Base-by-base conservation (phyloP, 306 rosid species). In the Malus sieversii region DNA sequence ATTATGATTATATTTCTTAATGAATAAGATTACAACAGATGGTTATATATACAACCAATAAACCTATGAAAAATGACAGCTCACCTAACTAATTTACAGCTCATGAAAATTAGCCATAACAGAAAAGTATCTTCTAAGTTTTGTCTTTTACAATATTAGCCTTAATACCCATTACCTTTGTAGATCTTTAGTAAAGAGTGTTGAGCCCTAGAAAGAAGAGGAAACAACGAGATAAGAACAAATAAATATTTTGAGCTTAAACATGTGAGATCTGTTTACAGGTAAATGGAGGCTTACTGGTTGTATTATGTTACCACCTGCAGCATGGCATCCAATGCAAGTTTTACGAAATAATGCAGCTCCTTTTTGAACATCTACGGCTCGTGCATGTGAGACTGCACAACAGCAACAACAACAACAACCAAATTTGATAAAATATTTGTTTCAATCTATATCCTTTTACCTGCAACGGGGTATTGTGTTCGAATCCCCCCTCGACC, bases 261-360 rank as follows among this genome's bases (percentile, higher is more conserved):
- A 38, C 27, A 52, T 11, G 22, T 30, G 44, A 65, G 25, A 64
- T 51, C 18, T 15, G 55, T 16, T 29, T 35, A 46, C 33, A 61
- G 38, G 22, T 70, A 5, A 71, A 53, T 53, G 60, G 75, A 82
- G 69, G 75, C 89, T 87, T 73, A 91, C 97, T 2, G 98, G 97
- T 82, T 91, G 97, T 75, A 91, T 82, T 79, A 91, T 85, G 87
- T 94, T 94, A 81, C 98, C 97, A 38, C 98, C 98, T 16, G 78
- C 88, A 80, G 72, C 94, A 58, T 94, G 97, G 75, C 97, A 94
- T 61, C 98, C 98, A 68, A 94, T 91, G 90, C 98, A 94, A 75
- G 90, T 62, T 84, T 72, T 92, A 30, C 79, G 13, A 77, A 94
- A 94, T 81, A 91, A 85, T 23, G 93, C 62, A 29, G 81, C 85